Percentiles rank a stretch among this genome's conserved stretches.
Evolutionary conservation across 768 basidiomycete genomes (phyloP).

Genomic region (Psilocybe tampanensis): DNA sequence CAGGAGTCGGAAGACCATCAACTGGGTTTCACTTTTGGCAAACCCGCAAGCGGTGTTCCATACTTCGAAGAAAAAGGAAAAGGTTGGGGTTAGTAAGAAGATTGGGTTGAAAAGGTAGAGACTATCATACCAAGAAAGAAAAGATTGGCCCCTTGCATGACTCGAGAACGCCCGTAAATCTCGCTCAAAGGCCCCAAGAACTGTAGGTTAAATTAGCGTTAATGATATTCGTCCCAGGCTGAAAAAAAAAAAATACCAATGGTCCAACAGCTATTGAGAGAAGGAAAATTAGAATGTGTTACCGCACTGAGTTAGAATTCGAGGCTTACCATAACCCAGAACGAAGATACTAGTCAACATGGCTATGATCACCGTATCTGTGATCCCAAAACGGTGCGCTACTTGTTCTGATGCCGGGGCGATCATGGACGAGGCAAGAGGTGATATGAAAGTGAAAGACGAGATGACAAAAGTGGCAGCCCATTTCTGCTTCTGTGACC

Average conservation of each 20-base stretch:
- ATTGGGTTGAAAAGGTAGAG: neutral
- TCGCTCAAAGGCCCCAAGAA: slow-evolving; percentile 68
- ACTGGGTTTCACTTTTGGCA: slow-evolving; percentile 53
- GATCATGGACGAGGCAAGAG: slow-evolving; percentile 74
- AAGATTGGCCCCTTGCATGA: slow-evolving; percentile 63
- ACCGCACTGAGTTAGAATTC: neutral
- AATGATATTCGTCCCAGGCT: neutral
- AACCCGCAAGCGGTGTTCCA: slow-evolving; percentile 72
- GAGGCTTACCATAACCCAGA: slow-evolving; percentile 54
- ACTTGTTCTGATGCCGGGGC: slow-evolving; percentile 63
- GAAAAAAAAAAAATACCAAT: slow-evolving; percentile 31
- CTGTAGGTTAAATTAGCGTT: slow-evolving; percentile 18
- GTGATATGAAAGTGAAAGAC: slow-evolving; percentile 67
- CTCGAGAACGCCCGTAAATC: slow-evolving; percentile 64
- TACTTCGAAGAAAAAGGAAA: slow-evolving; percentile 29
- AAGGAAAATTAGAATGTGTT: neutral
- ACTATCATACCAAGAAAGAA: slow-evolving; percentile 58
- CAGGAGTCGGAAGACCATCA: slow-evolving; percentile 71
- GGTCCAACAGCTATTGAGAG: slow-evolving; percentile 48
- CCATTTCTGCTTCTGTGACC: slow-evolving; percentile 64
- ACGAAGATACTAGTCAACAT: slow-evolving; percentile 60
- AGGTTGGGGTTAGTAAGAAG: neutral
- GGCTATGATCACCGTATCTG: slow-evolving; percentile 46
- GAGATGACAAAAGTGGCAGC: slow-evolving; percentile 65
- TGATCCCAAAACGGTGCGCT: slow-evolving; percentile 56